These are phyloP conservation scores for Daldinia loculata DNA, from an alignment of 495 filamentous ascomycete species.

Conservation along the genomic window DNA sequence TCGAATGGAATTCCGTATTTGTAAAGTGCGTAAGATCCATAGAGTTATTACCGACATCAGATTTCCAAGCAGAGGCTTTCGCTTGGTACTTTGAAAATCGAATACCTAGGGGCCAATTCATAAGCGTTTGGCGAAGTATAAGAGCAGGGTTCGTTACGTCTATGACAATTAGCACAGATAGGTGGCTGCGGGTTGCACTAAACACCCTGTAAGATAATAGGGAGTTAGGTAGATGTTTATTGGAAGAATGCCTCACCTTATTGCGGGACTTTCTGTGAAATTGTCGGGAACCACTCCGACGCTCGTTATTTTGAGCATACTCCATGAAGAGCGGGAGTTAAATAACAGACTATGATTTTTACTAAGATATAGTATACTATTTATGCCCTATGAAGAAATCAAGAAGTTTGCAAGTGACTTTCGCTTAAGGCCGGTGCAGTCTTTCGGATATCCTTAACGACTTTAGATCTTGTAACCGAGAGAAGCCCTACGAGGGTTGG, in stretches of 20 bases:
- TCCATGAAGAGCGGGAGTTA: background rate
- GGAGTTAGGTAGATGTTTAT: background rate
- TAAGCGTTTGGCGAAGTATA: conserved; percentile 4
- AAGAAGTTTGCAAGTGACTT: background rate
- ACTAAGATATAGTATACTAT: no score
- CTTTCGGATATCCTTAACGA: background rate
- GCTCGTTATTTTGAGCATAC: background rate
- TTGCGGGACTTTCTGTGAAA: conserved; percentile 44
- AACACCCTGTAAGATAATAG: background rate
- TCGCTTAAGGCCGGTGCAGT: background rate
- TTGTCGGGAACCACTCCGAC: conserved; percentile 18
- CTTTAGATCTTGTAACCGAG: no score
- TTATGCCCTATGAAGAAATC: no score
- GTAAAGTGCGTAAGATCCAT: background rate
- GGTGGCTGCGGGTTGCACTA: conserved; percentile 41
- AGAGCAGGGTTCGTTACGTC: conserved; percentile 40
- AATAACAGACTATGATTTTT: background rate
- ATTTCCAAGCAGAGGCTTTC: background rate
- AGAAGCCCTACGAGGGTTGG: no score
- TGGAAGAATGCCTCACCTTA: conserved; percentile 20
- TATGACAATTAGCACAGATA: conserved; percentile 35
- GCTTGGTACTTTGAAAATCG: background rate
- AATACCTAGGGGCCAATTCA: background rate
- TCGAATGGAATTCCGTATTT: background rate
- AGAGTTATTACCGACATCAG: background rate